Percentiles rank a stretch among this genome's conserved stretches.
phyloP scores from a whole-genome alignment of 495 filamentous ascomycete genomes.

The Podospora tetraspora region DNA sequence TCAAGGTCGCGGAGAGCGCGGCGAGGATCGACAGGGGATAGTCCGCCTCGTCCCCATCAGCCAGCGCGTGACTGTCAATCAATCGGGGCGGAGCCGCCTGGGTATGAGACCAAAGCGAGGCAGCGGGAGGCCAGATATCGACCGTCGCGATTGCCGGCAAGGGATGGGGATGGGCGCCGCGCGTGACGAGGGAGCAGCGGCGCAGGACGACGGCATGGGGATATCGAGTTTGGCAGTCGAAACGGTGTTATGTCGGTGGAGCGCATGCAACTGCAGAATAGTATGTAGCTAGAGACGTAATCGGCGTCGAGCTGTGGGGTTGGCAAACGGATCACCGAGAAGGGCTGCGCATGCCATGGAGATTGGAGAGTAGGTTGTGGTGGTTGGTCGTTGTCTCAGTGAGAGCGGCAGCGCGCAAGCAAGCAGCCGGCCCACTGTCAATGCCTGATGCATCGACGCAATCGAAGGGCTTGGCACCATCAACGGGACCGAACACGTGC shows the following conservation, averaged over 20 bases:
- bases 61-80: neutral
- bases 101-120: neutral
- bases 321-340: neutral
- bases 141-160: neutral
- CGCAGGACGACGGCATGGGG: conserved; percentile 2
- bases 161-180: conserved; percentile 1
- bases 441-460: conserved; percentile 5
- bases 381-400: neutral
- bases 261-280: neutral
- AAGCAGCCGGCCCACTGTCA: neutral
- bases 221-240: neutral
- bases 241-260: neutral
- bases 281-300: neutral
- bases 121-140: neutral
- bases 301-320: neutral
- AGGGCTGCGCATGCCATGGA: neutral
- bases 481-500: neutral
- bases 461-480: neutral
- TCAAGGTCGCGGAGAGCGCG: neutral
- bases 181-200: neutral
- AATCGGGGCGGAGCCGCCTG: neutral
- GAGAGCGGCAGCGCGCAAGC: neutral
- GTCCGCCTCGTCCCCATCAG: neutral
- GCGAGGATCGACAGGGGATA: neutral
- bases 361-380: too few species aligned